Base-by-base conservation (phyloP, 257 asterid genomes). In the Anisodus acutangulus region DNA sequence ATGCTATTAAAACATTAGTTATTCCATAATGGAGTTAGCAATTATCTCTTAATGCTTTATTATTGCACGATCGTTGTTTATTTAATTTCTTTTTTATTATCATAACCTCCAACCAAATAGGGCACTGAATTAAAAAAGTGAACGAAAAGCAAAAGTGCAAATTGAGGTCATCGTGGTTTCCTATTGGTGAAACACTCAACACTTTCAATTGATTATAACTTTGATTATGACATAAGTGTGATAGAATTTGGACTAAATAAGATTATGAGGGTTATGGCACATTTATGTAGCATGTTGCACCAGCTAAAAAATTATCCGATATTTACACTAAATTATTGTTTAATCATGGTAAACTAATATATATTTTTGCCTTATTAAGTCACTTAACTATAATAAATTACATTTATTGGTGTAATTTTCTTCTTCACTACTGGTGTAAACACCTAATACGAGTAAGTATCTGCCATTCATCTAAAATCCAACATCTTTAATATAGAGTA, bases 81-180 rank as follows among this genome's bases (percentile, higher is more conserved):
- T 60, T 45, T 45, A 39, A 76, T 31, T 37, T 1, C 15, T 70
- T 70, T 39, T 26, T 39, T 26, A 26, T 54, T 16, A 87, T 84
- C 66, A 64, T 87, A 87, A 74, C 60, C 57, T 74, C 71, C 85
- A 79, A 79, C 58, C 58, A 22, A 78, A 53, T 8, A 13, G 64
- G 43, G 63, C 81, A 76, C 64, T 53, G 13, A 51, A 49, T 76
- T 22, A 5, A 47, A 19, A 49, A 26, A 76, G 81, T 76, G 15
- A 26, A 76, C 12, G 64, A 53, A 76, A 76, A 53, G 22, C 5
- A 22, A 53, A 76, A 76, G 81, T 51, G 81, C 49, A 76, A 39
- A 41, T 53, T 76, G 13, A 76, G 47, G 63, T 76, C 22, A 53
- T 53, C 9, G 64, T 26, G 64, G 80, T 74, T 76, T 51, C 81